Base-by-base conservation (phyloP, 495 filamentous ascomycete genomes). In the Hypoxylon fuscum region DNA sequence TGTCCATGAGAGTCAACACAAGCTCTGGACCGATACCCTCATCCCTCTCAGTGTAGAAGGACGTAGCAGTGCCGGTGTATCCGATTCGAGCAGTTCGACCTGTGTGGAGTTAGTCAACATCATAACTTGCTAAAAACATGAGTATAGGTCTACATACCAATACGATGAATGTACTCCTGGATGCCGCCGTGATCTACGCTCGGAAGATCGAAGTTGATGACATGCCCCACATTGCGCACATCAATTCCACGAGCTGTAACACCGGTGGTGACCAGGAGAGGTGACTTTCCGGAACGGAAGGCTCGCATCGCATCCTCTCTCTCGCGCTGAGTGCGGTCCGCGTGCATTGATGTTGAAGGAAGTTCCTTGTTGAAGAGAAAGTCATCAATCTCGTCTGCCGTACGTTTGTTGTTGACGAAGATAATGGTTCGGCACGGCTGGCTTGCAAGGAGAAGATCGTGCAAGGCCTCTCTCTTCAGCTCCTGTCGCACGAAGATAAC, bases 31-130 rank as follows among this genome's bases (percentile, higher is more conserved):
- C 93, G 21, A 98, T 73, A 6, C 87, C 83, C 43, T 83, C 79
- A 57, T 98, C 89, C 0, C 79, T 72, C 0, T 83, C 80, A 2
- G 86, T 82, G 79, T 89, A 97, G 76, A 98, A 97, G 0, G 93
- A 94, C 0, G 90, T 92, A 0, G 95, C 93, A 11, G 92, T 75
- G 14, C 95, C 95, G 42, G 83, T 81, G 45, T 97, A 90, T 5
- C 95, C 95, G 70, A 97, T 97, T 47, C 95, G 91, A 42, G 90
- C 95, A 61, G 95, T 98, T 54, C 95, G 93, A 44, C 95, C 89
- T 92, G 50, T 37, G 44, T n/a, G n/a, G 10, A 41, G 58, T 71
- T 53, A 74, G 64, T 54, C 22, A n/a, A 20, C 9, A 23, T 10
- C 32, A 12, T 40, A 7, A 20, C 8, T 14, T n/a, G n/a, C n/a